A percentile compares a stretch with the other conserved stretches of the same genome.
Conservation (phyloP, 1,139 yeast species). For the Diutina pseudorugosa region DNA sequence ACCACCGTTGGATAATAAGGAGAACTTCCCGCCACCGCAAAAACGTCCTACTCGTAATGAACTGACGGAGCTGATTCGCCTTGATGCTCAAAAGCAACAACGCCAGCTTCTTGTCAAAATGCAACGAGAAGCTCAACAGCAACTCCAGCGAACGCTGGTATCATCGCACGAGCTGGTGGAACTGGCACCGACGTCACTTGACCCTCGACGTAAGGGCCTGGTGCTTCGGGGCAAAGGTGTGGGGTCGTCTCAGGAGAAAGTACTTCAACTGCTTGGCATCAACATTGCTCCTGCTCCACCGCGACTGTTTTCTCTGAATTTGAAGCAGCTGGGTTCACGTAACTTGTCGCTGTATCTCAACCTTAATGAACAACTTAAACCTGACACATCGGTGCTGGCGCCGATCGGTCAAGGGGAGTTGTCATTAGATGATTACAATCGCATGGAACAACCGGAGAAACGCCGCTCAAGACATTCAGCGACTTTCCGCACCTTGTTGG, state of each 20-base stretch:
- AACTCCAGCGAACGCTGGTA: background rate
- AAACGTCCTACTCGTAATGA: background rate
- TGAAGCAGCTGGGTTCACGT: slow-evolving; percentile 1
- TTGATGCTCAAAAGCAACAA: background rate
- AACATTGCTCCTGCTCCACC: background rate
- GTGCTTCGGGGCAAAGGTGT: background rate
- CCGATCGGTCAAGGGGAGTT: background rate
- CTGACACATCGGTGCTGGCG: background rate
- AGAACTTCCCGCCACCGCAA: background rate
- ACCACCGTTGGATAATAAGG: background rate
- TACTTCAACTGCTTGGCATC: background rate
- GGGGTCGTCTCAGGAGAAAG: background rate
- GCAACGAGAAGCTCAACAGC: slow-evolving; percentile 1
- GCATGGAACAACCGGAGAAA: background rate
- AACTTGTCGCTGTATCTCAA: slow-evolving; percentile 1
- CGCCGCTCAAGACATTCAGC: background rate
- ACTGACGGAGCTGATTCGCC: background rate
- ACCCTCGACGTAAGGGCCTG: background rate
- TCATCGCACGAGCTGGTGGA: background rate
- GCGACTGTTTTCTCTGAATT: background rate
- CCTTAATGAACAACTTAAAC: background rate
- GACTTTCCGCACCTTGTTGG: background rate
- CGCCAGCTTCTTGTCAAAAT: background rate
- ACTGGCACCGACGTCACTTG: background rate
- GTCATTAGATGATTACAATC: background rate